Evolutionary conservation across 208 protist species (phyloP).

Genomic region (Angomonas ambiguus): DNA sequence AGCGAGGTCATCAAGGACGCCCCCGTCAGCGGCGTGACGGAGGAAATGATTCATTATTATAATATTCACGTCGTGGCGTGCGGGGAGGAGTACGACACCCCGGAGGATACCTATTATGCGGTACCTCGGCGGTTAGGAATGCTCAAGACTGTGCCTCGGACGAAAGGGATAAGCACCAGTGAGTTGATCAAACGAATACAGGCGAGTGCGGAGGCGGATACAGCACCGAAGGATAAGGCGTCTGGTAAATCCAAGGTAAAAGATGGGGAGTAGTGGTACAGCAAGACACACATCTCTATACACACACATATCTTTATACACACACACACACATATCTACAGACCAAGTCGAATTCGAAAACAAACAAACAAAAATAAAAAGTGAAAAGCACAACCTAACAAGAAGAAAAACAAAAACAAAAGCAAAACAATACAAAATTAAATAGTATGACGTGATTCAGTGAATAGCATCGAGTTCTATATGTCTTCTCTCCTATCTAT

Average conservation of each 20-base stretch:
- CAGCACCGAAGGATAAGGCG: conserved; percentile 61
- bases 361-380: conserved; percentile 8
- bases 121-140: conserved; percentile 85
- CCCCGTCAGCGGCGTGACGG: conserved; percentile 81
- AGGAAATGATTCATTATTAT: conserved; percentile 86
- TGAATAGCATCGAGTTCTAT: too few relatives aligned
- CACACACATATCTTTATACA: background rate
- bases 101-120: conserved; percentile 86
- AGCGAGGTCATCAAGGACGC: conserved; percentile 87
- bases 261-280: conserved; percentile 18
- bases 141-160: conserved; percentile 80
- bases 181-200: conserved; percentile 83
- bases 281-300: too few relatives aligned
- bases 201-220: conserved; percentile 39
- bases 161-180: conserved; percentile 88
- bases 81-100: conserved; percentile 87
- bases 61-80: conserved; percentile 92
- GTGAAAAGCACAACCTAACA: background rate
- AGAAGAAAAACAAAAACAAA: background rate
- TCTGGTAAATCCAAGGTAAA: conserved; percentile 26
- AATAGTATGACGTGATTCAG: too few relatives aligned
- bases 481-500: too few relatives aligned
- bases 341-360: background rate
- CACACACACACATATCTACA: background rate
- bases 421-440: too few relatives aligned